Evolutionary conservation across 495 filamentous ascomycete species (phyloP).

Genomic region (Penicillium longicatenatum): DNA sequence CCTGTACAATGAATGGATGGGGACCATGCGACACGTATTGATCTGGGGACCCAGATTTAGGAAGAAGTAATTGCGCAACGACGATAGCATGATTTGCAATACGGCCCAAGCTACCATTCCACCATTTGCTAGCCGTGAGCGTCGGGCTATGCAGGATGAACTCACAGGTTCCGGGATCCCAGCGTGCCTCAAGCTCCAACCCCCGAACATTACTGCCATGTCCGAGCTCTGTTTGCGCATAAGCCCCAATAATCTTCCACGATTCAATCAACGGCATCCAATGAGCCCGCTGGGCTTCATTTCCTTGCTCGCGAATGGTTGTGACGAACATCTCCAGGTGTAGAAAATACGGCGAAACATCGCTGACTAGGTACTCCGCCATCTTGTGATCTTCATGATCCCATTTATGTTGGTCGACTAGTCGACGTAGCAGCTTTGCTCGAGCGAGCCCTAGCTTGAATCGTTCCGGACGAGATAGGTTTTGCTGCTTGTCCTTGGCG

Average conservation of each 20-base stretch:
- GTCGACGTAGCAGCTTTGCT: slow-evolving; percentile 46
- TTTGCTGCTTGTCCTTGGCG: slow-evolving; percentile 44
- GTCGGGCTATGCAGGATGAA: slow-evolving; percentile 51
- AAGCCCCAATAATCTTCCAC: slow-evolving; percentile 48
- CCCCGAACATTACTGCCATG: slow-evolving; percentile 53
- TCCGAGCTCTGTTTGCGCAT: slow-evolving; percentile 51
- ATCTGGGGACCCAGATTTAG: slow-evolving; percentile 19
- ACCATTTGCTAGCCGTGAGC: slow-evolving; percentile 53
- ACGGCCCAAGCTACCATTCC: slow-evolving; percentile 50
- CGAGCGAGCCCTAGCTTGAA: slow-evolving; percentile 50
- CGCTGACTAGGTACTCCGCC: slow-evolving; percentile 48
- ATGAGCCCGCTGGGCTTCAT: slow-evolving; percentile 41
- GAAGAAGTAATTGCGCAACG: slow-evolving; percentile 48
- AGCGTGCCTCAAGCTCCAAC: slow-evolving; percentile 47
- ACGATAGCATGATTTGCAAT: slow-evolving; percentile 48
- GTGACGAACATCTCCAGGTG: slow-evolving; percentile 37
- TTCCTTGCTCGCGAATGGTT: slow-evolving; percentile 48
- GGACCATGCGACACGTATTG: slow-evolving; percentile 41
- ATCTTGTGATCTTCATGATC: slow-evolving; percentile 43
- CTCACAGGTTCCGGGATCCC: slow-evolving; percentile 40
- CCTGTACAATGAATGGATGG: slow-evolving; percentile 52
- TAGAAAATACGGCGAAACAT: slow-evolving; percentile 46
- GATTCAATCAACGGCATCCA: slow-evolving; percentile 48
- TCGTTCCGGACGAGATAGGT: slow-evolving; percentile 46
- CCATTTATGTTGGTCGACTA: slow-evolving; percentile 43